Percentiles rank a stretch among this genome's conserved stretches.
phyloP scores from a whole-genome alignment of 108 stramenopile species.

The Stephanodiscus minutulus region DNA sequence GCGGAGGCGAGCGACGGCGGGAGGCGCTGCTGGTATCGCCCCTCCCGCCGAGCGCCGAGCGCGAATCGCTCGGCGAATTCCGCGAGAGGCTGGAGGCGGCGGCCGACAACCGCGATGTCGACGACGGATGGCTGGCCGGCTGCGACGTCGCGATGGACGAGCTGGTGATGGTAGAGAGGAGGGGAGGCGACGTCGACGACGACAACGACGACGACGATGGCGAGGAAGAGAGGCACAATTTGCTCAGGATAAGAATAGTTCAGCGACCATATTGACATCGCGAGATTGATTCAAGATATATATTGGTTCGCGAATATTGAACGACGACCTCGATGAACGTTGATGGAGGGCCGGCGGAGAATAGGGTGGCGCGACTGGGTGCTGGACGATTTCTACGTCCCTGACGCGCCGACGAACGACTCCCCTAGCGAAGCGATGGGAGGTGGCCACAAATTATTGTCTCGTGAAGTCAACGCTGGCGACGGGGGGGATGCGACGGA shows the following conservation, averaged over 20 bases:
- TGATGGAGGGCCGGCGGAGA: too few species aligned
- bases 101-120: neutral
- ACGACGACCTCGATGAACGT: too few species aligned
- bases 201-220: neutral
- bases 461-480: too few species aligned
- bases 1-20: neutral
- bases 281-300: too few species aligned
- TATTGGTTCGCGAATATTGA: too few species aligned
- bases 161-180: constrained; percentile 5
- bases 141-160: constrained; percentile 6
- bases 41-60: constrained; percentile 31
- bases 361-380: too few species aligned
- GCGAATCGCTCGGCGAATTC: constrained; percentile 45
- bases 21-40: constrained; percentile 30
- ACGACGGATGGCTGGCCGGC: neutral
- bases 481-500: too few species aligned
- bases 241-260: neutral
- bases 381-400: too few species aligned
- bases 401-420: too few species aligned
- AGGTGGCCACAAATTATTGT: too few species aligned
- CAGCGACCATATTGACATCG: too few species aligned
- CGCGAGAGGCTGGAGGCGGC: constrained; percentile 13
- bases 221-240: constrained; percentile 14
- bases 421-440: too few species aligned
- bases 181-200: neutral